Conservation (phyloP, 1,139 yeast species). For the Diutina rugosa region DNA sequence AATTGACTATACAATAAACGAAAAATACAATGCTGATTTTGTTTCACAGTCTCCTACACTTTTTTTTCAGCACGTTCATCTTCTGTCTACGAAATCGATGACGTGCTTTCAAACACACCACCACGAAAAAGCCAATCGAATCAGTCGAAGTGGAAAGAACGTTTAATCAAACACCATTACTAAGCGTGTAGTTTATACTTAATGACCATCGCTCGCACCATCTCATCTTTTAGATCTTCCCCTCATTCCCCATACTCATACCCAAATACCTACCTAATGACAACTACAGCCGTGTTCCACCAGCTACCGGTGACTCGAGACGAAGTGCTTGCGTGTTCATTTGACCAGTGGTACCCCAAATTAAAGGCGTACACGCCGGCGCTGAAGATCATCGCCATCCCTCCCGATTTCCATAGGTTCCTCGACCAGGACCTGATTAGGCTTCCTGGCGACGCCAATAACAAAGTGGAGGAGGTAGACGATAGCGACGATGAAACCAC, state of each 20-base stretch:
- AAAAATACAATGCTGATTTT: too few relatives aligned
- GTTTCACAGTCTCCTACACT: too few relatives aligned
- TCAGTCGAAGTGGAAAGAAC: too few relatives aligned
- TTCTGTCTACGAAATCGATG: too few relatives aligned
- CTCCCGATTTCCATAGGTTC: not conserved
- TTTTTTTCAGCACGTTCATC: too few relatives aligned
- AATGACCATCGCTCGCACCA: not conserved
- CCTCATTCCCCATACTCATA: not conserved
- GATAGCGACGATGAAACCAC: slow-evolving; percentile 59
- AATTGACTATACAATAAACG: too few relatives aligned
- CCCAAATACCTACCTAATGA: not conserved
- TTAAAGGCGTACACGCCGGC: not conserved
- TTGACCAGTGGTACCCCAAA: slow-evolving; percentile 1
- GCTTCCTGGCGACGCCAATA: not conserved
- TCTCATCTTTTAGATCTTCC: not conserved
- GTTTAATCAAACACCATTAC: too few relatives aligned
- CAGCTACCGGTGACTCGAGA: not conserved
- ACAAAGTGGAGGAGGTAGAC: slow-evolving; percentile 14
- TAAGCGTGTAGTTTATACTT: too few relatives aligned
- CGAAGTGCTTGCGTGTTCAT: not conserved
- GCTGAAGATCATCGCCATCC: not conserved
- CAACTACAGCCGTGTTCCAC: not conserved
- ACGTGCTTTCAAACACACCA: too few relatives aligned
- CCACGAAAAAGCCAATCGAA: too few relatives aligned
- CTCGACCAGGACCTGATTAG: not conserved